Base-by-base conservation (phyloP, 2,329 filamentous ascomycete species). In the Xylaria multiplex region DNA sequence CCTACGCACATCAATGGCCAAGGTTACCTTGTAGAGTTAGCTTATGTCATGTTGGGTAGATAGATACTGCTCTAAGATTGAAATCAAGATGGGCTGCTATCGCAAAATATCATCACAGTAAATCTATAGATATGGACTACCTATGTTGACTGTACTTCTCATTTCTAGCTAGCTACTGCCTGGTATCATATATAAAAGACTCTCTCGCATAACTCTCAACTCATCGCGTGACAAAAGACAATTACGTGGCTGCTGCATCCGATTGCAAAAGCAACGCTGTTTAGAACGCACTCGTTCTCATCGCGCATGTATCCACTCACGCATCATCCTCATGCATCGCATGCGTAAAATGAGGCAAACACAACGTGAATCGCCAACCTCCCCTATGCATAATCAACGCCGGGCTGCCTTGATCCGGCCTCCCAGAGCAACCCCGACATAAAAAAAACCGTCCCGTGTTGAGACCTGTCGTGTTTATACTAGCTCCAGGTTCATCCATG, bases 291-390 rank as follows among this genome's bases (percentile, higher is more conserved):
- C n/a, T 43, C 49, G 22, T 50, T 54, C 42, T 57, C 64, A 27
- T 64, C 30, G 64, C 27, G 37, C 60, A 62, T 58, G 11, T 40
- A 58, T 62, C 48, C 55, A 56, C 49, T 53, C 49, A 30, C 43
- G 64, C 61, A 57, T 61, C 52, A 35, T 58, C 52, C 40, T 48
- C 57, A 54, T 58, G 56, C 53, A 54, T 60, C 19, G 42, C 55
- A 54, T 59, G 52, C 49, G 49, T 27, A 59, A 49, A 46, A 64
- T 37, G 48, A 22, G 45, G 57, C 27, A 8, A 27, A 56, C n/a
- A 5, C 43, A 50, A 43, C 6, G 32, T 52, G 48, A 50, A 54
- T 46, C 22, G 2, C 11, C 42, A 24, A n/a, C 32, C 43, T 35
- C 8, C 46, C 32, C 40, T 24, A 1, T 49, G 55, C 43, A 46